Conservation (phyloP, 345 rosid species). For the Sisymbrium irio region DNA sequence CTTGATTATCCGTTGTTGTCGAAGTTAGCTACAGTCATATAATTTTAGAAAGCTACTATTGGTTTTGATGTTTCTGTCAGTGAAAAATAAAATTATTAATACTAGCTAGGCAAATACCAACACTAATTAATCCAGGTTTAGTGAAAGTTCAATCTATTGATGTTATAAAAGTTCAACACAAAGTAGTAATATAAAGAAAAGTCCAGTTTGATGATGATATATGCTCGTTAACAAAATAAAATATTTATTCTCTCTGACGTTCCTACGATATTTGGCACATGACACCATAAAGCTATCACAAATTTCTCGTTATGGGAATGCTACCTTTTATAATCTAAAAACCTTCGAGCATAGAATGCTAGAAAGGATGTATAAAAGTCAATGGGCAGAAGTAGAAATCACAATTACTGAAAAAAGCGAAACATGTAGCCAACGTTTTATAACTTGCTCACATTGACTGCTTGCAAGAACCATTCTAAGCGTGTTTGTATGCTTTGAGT, state of each 20-base stretch:
- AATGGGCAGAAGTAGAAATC: slow-evolving; percentile 8
- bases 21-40: neutral
- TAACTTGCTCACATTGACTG: neutral
- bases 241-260: neutral
- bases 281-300: neutral
- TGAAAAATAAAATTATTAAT: neutral
- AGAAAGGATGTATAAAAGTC: neutral
- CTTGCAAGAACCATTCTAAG: slow-evolving; percentile 3
- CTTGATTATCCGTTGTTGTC: neutral
- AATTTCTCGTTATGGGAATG: slow-evolving; percentile 4
- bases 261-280: neutral
- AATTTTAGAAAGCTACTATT: neutral
- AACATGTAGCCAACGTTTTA: slow-evolving; percentile 21
- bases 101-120: neutral
- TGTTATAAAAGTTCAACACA: neutral
- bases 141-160: neutral
- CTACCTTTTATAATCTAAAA: neutral
- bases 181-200: neutral
- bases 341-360: neutral
- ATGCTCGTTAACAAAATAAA: slow-evolving; percentile 14
- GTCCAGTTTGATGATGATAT: neutral
- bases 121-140: neutral
- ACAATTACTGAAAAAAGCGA: neutral
- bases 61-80: neutral
- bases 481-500: slow-evolving; percentile 4